phyloP scores from a whole-genome alignment of 306 rosid species.

The Quercus ilex region DNA sequence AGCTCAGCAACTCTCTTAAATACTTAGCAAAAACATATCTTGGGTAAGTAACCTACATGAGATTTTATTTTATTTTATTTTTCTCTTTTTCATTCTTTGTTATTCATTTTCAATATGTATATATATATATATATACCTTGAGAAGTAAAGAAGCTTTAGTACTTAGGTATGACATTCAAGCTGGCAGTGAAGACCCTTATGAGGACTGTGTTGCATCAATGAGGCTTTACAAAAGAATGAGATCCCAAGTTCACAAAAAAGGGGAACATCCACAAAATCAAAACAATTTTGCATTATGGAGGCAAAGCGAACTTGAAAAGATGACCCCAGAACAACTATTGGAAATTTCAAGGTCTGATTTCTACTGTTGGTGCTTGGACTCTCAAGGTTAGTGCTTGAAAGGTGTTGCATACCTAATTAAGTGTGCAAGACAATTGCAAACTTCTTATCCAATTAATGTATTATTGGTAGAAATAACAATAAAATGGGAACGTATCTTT shows the following conservation, averaged over 20 bases:
- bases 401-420: no score
- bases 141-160: neutral
- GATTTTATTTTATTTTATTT: neutral
- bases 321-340: conserved; percentile 86
- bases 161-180: conserved; percentile 82
- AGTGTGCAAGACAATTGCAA: no score
- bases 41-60: conserved; percentile 50
- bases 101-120: neutral
- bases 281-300: conserved; percentile 65
- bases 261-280: conserved; percentile 69
- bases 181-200: conserved; percentile 73
- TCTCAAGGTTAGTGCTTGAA: conserved; percentile 18
- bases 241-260: conserved; percentile 52
- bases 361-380: conserved; percentile 97
- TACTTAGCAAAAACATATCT: conserved; percentile 82
- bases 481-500: no score
- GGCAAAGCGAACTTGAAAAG: conserved; percentile 72
- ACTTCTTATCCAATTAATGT: no score
- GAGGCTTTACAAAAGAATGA: conserved; percentile 88
- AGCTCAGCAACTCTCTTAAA: conserved; percentile 90
- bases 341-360: conserved; percentile 81
- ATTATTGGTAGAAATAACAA: no score
- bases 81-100: neutral
- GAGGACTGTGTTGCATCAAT: conserved; percentile 86
- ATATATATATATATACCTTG: neutral